Evolutionary conservation across 2,329 filamentous ascomycete genomes (phyloP).

Genomic region (Camillea tinctor): DNA sequence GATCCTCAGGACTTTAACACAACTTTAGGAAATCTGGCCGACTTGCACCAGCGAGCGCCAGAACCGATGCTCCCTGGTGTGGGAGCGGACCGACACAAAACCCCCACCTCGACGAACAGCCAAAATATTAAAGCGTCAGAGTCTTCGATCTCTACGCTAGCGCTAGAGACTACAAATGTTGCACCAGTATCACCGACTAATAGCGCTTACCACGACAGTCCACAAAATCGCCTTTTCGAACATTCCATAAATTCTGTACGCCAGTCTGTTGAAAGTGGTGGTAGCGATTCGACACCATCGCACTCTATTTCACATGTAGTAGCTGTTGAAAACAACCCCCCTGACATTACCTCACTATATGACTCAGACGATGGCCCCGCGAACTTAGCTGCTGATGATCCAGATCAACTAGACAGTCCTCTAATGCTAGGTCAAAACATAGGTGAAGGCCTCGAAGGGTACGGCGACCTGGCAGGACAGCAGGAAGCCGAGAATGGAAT

Average conservation of each 20-base stretch:
- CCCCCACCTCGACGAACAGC: conserved; percentile 2
- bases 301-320: background rate
- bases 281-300: background rate
- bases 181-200: conserved; percentile 6
- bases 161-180: conserved; percentile 1
- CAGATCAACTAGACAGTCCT: background rate
- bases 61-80: conserved; percentile 6
- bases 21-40: conserved; percentile 15
- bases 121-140: conserved; percentile 3
- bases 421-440: background rate
- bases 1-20: conserved; percentile 15
- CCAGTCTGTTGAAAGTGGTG: background rate
- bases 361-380: background rate
- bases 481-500: conserved; percentile 10
- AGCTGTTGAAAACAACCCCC: background rate
- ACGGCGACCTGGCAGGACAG: background rate
- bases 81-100: conserved; percentile 8
- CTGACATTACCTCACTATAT: background rate
- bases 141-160: conserved; percentile 7
- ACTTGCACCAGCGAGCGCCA: conserved; percentile 12
- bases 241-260: background rate
- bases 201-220: conserved; percentile 5
- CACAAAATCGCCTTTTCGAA: conserved; percentile 5
- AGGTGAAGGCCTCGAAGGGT: background rate
- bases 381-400: background rate